phyloP scores from a whole-genome alignment of 371 early-diverging fungal genomes.

The Batrachochytrium dendrobatidis region DNA sequence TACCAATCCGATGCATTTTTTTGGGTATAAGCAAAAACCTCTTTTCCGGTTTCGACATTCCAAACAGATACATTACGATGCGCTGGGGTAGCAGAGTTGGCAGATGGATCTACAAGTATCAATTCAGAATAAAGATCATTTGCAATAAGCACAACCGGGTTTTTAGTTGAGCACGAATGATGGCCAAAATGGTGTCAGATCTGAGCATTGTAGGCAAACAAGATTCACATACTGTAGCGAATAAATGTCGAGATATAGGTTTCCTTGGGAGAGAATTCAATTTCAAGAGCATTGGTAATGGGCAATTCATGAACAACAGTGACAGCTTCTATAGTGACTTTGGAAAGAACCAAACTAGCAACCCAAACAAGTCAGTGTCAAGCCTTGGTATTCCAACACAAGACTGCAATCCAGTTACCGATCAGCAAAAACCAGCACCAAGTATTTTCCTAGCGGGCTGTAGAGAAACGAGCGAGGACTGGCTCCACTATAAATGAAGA shows the following conservation, averaged over 20 bases:
- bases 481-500: too few relatives aligned
- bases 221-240: conserved; percentile 61
- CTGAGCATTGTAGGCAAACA: too few relatives aligned
- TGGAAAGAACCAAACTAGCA: conserved; percentile 61
- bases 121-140: too few relatives aligned
- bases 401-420: not conserved
- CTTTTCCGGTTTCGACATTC: conserved; percentile 63
- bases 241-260: conserved; percentile 84
- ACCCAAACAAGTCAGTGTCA: not conserved
- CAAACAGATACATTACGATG: conserved; percentile 74
- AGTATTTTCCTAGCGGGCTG: conserved; percentile 64
- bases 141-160: too few relatives aligned
- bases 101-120: conserved; percentile 50
- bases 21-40: conserved; percentile 69
- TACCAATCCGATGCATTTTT: conserved; percentile 61
- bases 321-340: conserved; percentile 51
- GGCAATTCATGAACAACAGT: conserved; percentile 57
- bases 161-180: too few relatives aligned
- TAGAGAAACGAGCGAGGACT: conserved; percentile 57
- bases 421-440: not conserved
- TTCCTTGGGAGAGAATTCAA: conserved; percentile 85
- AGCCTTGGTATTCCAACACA: not conserved
- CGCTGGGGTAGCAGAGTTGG: conserved; percentile 53
- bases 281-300: conserved; percentile 65
- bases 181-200: too few relatives aligned